Conservation (phyloP, 1,284 basidiomycete species). For the Pascua sp. region DNA sequence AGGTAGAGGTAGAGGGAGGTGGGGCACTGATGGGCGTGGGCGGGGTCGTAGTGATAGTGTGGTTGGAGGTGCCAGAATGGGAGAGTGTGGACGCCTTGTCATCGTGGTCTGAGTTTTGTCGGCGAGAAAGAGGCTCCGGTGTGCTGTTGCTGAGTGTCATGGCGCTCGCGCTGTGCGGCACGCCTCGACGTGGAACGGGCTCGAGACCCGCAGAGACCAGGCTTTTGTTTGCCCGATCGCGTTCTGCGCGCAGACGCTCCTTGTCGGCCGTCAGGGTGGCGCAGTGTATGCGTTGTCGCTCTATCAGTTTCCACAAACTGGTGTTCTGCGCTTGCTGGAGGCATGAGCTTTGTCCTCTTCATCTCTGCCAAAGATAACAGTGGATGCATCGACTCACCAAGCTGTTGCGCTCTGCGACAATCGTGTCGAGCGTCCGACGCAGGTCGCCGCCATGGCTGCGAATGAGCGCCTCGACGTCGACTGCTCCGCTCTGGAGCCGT, state of each 20-base stretch:
- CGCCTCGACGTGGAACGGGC: conserved; percentile 24
- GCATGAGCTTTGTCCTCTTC: background rate
- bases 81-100: conserved; percentile 12
- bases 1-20: background rate
- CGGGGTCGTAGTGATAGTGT: no score
- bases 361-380: background rate
- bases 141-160: conserved; percentile 19
- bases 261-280: conserved; percentile 40
- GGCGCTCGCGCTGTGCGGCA: conserved; percentile 36
- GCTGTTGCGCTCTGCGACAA: conserved; percentile 69
- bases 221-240: conserved; percentile 55
- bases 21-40: background rate
- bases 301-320: conserved; percentile 87
- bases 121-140: conserved; percentile 8
- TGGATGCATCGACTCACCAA: conserved; percentile 46
- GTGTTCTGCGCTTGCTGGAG: conserved; percentile 66
- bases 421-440: conserved; percentile 66
- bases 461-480: conserved; percentile 35
- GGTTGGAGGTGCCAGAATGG: no score
- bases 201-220: conserved; percentile 35
- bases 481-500: conserved; percentile 19
- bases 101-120: conserved; percentile 39
- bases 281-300: conserved; percentile 61
- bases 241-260: conserved; percentile 72
- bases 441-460: conserved; percentile 42